phyloP scores from a whole-genome alignment of 2,329 filamentous ascomycete species.

The Cadophora luteo-olivacea region DNA sequence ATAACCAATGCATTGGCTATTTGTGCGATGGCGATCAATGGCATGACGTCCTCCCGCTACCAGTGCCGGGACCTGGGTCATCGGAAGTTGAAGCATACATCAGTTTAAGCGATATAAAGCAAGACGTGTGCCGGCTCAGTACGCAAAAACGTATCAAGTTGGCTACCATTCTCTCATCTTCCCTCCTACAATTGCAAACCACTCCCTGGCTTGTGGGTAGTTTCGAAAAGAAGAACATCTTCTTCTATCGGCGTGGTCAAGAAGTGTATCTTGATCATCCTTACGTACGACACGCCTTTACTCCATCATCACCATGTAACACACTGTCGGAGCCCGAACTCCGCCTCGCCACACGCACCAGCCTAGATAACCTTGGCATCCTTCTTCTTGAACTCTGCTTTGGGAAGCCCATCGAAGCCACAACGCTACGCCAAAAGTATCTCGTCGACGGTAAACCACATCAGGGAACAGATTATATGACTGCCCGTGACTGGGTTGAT shows the following conservation, averaged over 20 bases:
- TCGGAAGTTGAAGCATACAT: slow-evolving; percentile 20
- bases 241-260: slow-evolving; percentile 31
- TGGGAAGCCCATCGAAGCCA: slow-evolving; percentile 36
- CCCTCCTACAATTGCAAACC: slow-evolving; percentile 37
- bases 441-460: slow-evolving; percentile 32
- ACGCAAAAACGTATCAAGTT: slow-evolving; percentile 35
- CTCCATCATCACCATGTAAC: not conserved
- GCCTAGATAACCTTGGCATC: slow-evolving; percentile 35
- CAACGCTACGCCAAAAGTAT: slow-evolving; percentile 27
- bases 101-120: slow-evolving; percentile 31
- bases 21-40: slow-evolving; percentile 27
- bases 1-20: slow-evolving; percentile 30
- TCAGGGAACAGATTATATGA: slow-evolving; percentile 32
- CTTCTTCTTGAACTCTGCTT: slow-evolving; percentile 41
- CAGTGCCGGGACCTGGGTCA: slow-evolving; percentile 7
- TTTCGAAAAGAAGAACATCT: slow-evolving; percentile 36
- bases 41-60: slow-evolving; percentile 21
- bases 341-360: slow-evolving; percentile 25
- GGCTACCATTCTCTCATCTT: slow-evolving; percentile 36
- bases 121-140: slow-evolving; percentile 21
- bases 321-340: not conserved
- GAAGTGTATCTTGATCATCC: slow-evolving; percentile 33
- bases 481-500: slow-evolving; percentile 34
- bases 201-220: slow-evolving; percentile 37
- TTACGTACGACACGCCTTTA: slow-evolving; percentile 32